These are phyloP conservation scores for Ceratobasidium sp. DNA, from an alignment of 1,284 basidiomycete species.

Conservation along the genomic window DNA sequence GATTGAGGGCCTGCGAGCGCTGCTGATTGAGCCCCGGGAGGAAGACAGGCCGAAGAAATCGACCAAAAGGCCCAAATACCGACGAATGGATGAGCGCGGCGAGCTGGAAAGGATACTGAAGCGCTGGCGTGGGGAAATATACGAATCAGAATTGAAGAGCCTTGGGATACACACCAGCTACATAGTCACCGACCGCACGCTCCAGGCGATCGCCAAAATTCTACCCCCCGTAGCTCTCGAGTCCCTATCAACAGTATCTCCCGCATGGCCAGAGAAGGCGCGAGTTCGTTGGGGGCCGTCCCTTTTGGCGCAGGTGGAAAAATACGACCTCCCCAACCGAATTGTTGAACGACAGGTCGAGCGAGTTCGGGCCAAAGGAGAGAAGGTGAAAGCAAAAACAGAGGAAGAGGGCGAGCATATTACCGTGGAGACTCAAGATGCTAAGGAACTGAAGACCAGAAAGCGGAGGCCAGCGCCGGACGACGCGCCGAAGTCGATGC, in stretches of 20 bases:
- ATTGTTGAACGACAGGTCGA: too few species aligned
- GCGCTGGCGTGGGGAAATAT: neutral
- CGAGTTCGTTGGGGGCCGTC: neutral
- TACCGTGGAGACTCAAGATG: too few species aligned
- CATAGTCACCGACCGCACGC: neutral
- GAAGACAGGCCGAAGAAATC: neutral
- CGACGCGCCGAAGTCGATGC: too few species aligned
- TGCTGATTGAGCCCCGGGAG: neutral
- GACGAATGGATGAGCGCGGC: neutral
- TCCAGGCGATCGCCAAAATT: neutral
- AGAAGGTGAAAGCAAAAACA: too few species aligned
- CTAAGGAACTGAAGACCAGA: too few species aligned
- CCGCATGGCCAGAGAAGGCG: neutral
- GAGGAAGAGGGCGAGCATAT: too few species aligned
- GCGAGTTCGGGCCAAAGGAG: too few species aligned
- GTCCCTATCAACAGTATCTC: neutral
- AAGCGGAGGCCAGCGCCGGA: too few species aligned
- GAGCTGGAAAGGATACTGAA: neutral
- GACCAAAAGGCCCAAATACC: neutral
- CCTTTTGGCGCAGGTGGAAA: neutral
- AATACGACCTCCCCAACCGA: neutral
- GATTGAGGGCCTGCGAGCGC: too few species aligned
- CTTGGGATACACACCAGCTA: neutral
- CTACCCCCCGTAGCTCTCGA: neutral
- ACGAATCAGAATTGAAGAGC: neutral